These are phyloP conservation scores for Fusarium hainanense DNA, from an alignment of 2,329 filamentous ascomycete genomes.

Conservation along the genomic window DNA sequence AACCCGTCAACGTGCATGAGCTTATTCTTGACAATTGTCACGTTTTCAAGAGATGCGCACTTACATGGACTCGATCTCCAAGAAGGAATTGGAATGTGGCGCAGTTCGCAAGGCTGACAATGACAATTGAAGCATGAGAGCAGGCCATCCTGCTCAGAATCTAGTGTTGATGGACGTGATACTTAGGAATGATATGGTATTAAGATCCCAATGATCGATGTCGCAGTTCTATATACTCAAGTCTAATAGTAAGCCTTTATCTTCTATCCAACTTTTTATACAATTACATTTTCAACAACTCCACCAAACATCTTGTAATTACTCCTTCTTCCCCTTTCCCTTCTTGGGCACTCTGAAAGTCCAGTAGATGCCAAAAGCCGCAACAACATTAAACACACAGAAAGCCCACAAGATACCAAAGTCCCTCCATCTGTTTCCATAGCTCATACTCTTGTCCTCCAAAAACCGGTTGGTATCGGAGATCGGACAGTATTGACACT, in stretches of 20 bases:
- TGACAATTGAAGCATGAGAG: not conserved
- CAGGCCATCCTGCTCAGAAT: not conserved
- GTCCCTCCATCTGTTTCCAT: constrained; percentile 65
- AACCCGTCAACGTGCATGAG: not conserved
- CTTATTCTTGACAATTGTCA: not conserved
- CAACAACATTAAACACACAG: constrained; percentile 62
- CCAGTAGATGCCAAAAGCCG: constrained; percentile 63
- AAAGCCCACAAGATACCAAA: constrained; percentile 66
- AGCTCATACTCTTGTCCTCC: constrained; percentile 56
- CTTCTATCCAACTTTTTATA: not conserved
- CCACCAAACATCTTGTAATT: not conserved
- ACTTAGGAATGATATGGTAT: not conserved
- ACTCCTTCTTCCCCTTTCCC: constrained; percentile 32
- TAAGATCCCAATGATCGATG: not conserved
- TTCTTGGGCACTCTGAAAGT: constrained; percentile 52
- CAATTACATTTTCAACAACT: not conserved
- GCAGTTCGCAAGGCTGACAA: not conserved
- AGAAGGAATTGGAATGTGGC: not conserved
- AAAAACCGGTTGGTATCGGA: constrained; percentile 55
- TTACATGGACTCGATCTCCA: too few species aligned
- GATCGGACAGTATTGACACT: constrained; percentile 60
- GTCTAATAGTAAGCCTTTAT: not conserved
- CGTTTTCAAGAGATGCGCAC: not conserved
- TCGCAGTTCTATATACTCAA: not conserved
- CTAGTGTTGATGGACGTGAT: not conserved